These are phyloP conservation scores for Porogramme epimiltina DNA, from an alignment of 1,284 basidiomycete genomes.

Conservation along the genomic window DNA sequence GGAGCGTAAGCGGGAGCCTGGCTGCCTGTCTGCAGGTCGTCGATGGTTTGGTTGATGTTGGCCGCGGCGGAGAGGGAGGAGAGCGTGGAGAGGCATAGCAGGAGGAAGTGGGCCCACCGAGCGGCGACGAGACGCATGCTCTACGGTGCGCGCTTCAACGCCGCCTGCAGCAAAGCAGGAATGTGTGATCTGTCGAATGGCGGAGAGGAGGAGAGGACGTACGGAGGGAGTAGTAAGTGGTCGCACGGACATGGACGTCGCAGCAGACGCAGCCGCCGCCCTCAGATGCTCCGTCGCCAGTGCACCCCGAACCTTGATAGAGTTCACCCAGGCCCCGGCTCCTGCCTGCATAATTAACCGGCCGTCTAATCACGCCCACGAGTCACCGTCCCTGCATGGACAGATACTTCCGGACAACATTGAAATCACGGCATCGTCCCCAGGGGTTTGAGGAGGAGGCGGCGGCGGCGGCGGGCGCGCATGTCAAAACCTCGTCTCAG, in stretches of 20 bases:
- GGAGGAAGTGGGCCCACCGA: not conserved
- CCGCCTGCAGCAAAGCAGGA: not conserved
- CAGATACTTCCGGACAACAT: too few species aligned
- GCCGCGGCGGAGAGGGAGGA: not conserved
- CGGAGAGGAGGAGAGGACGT: not conserved
- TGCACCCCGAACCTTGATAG: not conserved
- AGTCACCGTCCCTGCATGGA: too few species aligned
- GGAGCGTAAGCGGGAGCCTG: constrained; percentile 2
- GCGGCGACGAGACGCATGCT: constrained; percentile 1
- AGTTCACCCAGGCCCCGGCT: not conserved
- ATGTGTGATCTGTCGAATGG: not conserved
- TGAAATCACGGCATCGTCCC: too few species aligned
- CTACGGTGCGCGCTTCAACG: not conserved
- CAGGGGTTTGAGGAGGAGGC: too few species aligned
- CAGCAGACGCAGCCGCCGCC: not conserved
- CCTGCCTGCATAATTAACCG: not conserved
- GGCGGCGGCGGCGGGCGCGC: too few species aligned
- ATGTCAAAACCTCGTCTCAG: too few species aligned
- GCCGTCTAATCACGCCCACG: too few species aligned
- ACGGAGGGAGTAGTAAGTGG: not conserved
- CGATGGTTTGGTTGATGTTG: constrained; percentile 13
- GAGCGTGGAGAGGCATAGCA: not conserved
- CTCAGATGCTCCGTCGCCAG: not conserved
- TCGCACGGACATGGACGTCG: not conserved
- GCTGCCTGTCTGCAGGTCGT: constrained; percentile 11